Evolutionary conservation across 2,329 filamentous ascomycete genomes (phyloP), one percentile per base, ranked within the genome.

Genomic region (Laburnicola sp.): DNA sequence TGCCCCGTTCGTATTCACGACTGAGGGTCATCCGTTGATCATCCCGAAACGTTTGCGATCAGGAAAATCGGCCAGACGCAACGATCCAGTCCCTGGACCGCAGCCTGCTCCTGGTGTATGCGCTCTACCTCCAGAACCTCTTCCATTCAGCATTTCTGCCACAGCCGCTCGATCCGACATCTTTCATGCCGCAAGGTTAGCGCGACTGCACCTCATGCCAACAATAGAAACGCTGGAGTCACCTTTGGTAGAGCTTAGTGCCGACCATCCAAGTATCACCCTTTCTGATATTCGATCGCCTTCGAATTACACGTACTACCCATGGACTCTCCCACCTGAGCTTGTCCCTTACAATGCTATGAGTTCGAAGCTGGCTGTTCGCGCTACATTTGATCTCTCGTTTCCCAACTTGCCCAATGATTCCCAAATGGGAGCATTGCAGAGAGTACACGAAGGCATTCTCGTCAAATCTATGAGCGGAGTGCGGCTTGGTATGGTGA

Each of bases 11-110:
- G 93, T 99, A 10, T 97, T 99, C 70, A 94, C 89, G 0, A 99
- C 94, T 0, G 94, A 99, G 74, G 94, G 93, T 0, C 94, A 99
- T 72, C 94, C 94, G 2, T 78, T 99, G 38, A 81, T 97, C 35
- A 87, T 99, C 45, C 92, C 92, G 0, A 70, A 71, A 46, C 63
- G 64, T 0, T 54, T 74, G 5, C 66, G 72, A 16, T 53, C 60
- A n/a, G 28, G 50, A 6, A 57, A 56, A n/a, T 39, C 37, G 9
- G 34, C 41, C 10, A 46, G 30, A 34, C 40, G 48, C 16, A 46
- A 31, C 2, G 32, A 41, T 4, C 39, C 23, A 10, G 36, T 51
- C 3, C 51, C 45, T 6, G 48, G 56, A 10, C 56, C 46, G 51
- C 59, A 65, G 37, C 53, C 62, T 11, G 53, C 53, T 5, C 63